phyloP scores from a whole-genome alignment of 108 stramenopile genomes.

The Stephanodiscus minutulus region DNA sequence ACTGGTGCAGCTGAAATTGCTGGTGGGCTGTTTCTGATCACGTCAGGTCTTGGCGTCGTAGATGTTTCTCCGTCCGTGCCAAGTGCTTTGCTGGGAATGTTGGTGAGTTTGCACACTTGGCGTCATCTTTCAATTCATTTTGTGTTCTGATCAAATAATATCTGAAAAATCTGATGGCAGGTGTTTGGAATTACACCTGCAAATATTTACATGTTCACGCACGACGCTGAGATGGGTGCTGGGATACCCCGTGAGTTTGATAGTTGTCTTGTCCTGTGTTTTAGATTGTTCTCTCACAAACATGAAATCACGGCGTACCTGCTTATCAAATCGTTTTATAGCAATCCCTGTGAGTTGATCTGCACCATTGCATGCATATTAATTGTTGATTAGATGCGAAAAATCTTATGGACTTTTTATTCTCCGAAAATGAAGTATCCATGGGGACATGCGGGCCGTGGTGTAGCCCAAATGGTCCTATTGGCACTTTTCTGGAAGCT shows the following conservation, averaged over 20 bases:
- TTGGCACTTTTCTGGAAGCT: slow-evolving; percentile 79
- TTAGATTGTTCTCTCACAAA: slow-evolving; percentile 2
- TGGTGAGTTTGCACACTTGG: slow-evolving; percentile 28
- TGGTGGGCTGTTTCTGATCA: slow-evolving; percentile 63
- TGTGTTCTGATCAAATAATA: neutral
- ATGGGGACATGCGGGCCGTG: slow-evolving; percentile 68
- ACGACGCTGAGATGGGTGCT: slow-evolving; percentile 73
- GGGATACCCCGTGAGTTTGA: slow-evolving; percentile 49
- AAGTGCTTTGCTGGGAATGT: slow-evolving; percentile 59
- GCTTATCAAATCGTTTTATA: neutral
- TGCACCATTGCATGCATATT: neutral
- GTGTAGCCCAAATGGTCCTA: slow-evolving; percentile 67
- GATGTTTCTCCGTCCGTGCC: slow-evolving; percentile 48
- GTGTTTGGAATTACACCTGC: slow-evolving; percentile 80
- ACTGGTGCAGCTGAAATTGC: slow-evolving; percentile 79
- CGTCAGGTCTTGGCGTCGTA: slow-evolving; percentile 35
- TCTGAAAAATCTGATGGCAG: too few species aligned
- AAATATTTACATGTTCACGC: slow-evolving; percentile 91
- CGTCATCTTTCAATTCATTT: neutral
- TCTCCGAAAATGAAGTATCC: slow-evolving; percentile 49
- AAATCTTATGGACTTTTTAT: neutral
- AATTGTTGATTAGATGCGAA: neutral
- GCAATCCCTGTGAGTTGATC: slow-evolving; percentile 34
- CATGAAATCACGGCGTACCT: neutral
- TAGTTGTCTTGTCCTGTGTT: slow-evolving; percentile 18